These are phyloP conservation scores for Rhytidiadelphus loreus DNA, from an alignment of 225 moss, liverwort and hornwort species.

Conservation along the genomic window DNA sequence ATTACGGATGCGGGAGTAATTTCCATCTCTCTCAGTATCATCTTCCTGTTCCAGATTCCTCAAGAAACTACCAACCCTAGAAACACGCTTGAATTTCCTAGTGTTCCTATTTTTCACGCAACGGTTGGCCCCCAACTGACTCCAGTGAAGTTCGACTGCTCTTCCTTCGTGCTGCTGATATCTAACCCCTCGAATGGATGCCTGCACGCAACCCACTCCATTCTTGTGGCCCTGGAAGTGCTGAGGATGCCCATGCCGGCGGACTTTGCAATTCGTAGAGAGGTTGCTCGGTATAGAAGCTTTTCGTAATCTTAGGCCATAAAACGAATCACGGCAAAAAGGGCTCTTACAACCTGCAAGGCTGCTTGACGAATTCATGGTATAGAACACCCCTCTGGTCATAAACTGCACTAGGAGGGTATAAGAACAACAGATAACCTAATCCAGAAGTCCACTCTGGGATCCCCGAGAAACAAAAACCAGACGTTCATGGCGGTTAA, in stretches of 20 bases:
- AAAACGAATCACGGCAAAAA: background rate
- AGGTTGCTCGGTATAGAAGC: background rate
- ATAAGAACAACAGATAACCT: background rate
- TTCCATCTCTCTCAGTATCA: constrained; percentile 4
- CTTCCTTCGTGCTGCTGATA: background rate
- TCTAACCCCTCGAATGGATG: background rate
- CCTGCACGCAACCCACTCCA: background rate
- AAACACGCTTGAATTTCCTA: constrained; percentile 6
- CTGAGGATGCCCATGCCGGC: background rate
- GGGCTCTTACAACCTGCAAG: background rate
- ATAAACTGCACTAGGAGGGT: background rate
- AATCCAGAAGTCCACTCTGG: background rate
- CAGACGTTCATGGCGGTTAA: background rate
- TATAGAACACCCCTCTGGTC: background rate
- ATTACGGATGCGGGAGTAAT: background rate
- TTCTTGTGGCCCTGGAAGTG: background rate
- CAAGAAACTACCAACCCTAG: constrained; percentile 27
- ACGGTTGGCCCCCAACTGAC: background rate
- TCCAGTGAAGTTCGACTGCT: background rate
- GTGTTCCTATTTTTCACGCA: background rate
- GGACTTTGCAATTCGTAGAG: background rate
- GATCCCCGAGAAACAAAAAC: background rate
- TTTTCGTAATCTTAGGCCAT: background rate
- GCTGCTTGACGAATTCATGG: constrained; percentile 16
- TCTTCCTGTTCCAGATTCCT: constrained; percentile 35